Percentiles rank a stretch among this genome's conserved stretches.
Conservation (phyloP, 1,139 yeast species). For the Kodamaea derodonti region DNA sequence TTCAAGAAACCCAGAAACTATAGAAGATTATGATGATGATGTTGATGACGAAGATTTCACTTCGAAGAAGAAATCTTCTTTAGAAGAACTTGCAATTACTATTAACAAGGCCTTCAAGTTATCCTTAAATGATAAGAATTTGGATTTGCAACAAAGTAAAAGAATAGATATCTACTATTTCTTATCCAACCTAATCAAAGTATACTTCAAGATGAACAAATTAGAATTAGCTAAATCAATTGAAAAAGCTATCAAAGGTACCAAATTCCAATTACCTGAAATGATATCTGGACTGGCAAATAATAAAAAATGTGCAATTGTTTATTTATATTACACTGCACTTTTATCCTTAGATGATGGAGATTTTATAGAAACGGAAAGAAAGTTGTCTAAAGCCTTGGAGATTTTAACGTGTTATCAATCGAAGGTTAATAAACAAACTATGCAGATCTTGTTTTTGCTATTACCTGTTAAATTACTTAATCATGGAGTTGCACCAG, state of each 20-base stretch:
- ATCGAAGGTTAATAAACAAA: conserved; percentile 23
- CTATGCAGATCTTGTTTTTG: conserved; percentile 42
- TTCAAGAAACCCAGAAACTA: conserved; percentile 17
- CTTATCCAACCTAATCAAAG: conserved; percentile 65
- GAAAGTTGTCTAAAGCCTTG: conserved; percentile 48
- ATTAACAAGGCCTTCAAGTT: conserved; percentile 73
- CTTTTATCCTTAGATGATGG: conserved; percentile 60
- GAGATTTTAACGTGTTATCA: conserved; percentile 24
- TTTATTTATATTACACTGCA: conserved; percentile 65
- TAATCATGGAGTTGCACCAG: conserved; percentile 41
- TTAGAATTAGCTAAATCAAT: conserved; percentile 76
- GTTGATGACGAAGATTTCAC: conserved; percentile 9
- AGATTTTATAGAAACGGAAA: conserved; percentile 49
- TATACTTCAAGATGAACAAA: conserved; percentile 68
- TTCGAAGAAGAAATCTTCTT: conserved; percentile 14
- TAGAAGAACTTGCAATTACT: conserved; percentile 61
- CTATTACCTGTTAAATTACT: conserved; percentile 55
- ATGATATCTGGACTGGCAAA: conserved; percentile 36
- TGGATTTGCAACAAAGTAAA: conserved; percentile 47
- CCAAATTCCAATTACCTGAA: conserved; percentile 43
- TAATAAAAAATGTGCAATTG: conserved; percentile 13
- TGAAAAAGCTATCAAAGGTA: conserved; percentile 65
- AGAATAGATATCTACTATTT: conserved; percentile 70
- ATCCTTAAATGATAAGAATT: conserved; percentile 74
- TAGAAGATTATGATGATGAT: conserved; percentile 7